Percentiles rank a stretch among this genome's conserved stretches.
Conservation (phyloP, 2,329 filamentous ascomycete species). For the Colletotrichum brevisporum region DNA sequence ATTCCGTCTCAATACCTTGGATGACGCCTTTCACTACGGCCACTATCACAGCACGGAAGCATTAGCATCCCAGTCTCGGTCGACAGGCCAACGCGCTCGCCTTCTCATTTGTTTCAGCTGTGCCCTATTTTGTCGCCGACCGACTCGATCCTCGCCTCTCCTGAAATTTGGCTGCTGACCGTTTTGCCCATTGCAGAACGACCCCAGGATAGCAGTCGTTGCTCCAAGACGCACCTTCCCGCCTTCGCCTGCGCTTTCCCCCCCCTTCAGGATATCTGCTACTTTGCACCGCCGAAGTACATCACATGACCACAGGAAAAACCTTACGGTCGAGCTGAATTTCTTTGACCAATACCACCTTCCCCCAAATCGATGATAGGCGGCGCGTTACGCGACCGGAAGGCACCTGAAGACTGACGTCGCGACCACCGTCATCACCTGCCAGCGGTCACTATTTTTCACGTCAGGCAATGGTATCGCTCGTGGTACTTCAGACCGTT, state of each 20-base stretch:
- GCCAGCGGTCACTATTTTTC: slow-evolving; percentile 70
- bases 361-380: background rate
- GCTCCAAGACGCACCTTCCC: slow-evolving; percentile 73
- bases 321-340: slow-evolving; percentile 25
- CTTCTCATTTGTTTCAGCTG: too few relatives aligned
- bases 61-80: slow-evolving; percentile 74
- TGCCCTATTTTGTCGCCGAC: slow-evolving; percentile 70
- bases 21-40: slow-evolving; percentile 77
- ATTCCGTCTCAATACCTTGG: slow-evolving; percentile 80
- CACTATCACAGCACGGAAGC: slow-evolving; percentile 75
- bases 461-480: slow-evolving; percentile 44
- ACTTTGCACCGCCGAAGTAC: slow-evolving; percentile 74
- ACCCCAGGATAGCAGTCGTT: slow-evolving; percentile 59
- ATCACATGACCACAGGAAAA: slow-evolving; percentile 48
- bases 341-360: slow-evolving; percentile 40
- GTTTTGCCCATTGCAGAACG: slow-evolving; percentile 62
- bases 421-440: slow-evolving; percentile 37
- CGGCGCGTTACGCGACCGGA: too few relatives aligned
- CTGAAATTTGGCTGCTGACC: too few relatives aligned
- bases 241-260: too few relatives aligned
- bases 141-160: slow-evolving; percentile 58
- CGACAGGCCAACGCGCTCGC: too few relatives aligned
- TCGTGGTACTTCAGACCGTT: slow-evolving; percentile 46
- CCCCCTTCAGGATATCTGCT: too few relatives aligned
- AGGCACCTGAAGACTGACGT: slow-evolving; percentile 3